Evolutionary conservation across 352 stramenopile species (phyloP).

Genomic region (Phytophthora brassicae): DNA sequence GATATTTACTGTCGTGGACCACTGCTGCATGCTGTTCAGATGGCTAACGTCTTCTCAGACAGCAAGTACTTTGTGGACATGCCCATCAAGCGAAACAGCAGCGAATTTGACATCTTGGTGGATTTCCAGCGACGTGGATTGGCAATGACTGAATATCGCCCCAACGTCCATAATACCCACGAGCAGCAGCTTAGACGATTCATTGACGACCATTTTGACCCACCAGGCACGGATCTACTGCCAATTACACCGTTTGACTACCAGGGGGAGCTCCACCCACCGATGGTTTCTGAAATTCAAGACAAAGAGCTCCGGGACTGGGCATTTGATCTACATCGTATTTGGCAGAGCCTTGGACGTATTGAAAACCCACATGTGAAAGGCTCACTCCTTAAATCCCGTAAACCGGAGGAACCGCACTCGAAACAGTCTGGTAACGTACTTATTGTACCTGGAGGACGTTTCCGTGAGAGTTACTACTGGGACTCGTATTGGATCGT

Average conservation of each 20-base stretch:
- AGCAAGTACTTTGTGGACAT: constrained; percentile 94
- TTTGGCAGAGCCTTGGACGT: constrained; percentile 78
- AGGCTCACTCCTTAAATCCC: constrained; percentile 57
- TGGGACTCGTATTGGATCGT: constrained; percentile 95
- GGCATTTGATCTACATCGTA: constrained; percentile 65
- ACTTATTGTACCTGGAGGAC: constrained; percentile 85
- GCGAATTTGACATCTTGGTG: constrained; percentile 63
- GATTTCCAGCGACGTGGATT: constrained; percentile 65
- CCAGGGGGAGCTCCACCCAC: constrained; percentile 49
- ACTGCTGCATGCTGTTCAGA: constrained; percentile 72
- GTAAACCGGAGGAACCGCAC: constrained; percentile 33
- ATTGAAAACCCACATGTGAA: constrained; percentile 51
- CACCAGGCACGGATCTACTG: constrained; percentile 71
- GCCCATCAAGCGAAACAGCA: constrained; percentile 85
- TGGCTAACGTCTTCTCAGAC: constrained; percentile 81
- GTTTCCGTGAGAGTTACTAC: constrained; percentile 94
- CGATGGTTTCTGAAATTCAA: constrained; percentile 57
- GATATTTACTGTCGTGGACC: constrained; percentile 77
- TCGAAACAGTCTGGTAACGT: constrained; percentile 51
- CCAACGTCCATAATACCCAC: constrained; percentile 27
- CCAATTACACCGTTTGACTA: constrained; percentile 74
- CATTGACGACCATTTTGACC: constrained; percentile 81
- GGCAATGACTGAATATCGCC: constrained; percentile 54
- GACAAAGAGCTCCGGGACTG: constrained; percentile 57
- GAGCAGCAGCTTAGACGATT: constrained; percentile 59